Conservation (phyloP, 805 yeast species). For the Tetrapisispora nanseiensis region DNA sequence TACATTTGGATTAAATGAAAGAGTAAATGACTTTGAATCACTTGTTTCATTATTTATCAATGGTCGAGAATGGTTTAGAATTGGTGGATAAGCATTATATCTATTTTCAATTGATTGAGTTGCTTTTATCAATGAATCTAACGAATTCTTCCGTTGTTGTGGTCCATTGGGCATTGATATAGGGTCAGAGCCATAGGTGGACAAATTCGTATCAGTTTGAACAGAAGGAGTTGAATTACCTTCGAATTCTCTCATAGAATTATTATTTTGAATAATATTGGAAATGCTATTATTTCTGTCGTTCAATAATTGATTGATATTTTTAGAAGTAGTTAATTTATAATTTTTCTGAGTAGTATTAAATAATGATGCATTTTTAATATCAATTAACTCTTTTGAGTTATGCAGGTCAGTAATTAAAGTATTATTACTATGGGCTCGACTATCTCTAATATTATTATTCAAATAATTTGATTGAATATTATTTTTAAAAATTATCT, state of each 20-base stretch:
- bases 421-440: neutral
- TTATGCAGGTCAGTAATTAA: neutral
- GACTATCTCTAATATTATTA: neutral
- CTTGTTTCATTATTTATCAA: neutral
- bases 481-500: conserved; percentile 1
- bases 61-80: neutral
- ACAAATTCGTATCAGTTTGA: neutral
- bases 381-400: neutral
- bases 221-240: neutral
- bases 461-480: conserved; percentile 1
- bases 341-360: neutral
- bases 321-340: conserved; percentile 1
- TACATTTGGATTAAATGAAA: neutral
- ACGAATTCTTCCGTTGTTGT: conserved; percentile 8
- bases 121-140: conserved; percentile 20
- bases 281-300: neutral
- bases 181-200: neutral
- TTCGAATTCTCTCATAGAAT: neutral
- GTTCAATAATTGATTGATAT: conserved; percentile 1
- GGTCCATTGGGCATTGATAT: neutral
- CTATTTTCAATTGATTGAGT: conserved; percentile 12
- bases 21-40: neutral
- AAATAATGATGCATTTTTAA: conserved; percentile 1
- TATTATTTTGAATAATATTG: neutral
- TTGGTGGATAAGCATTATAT: neutral